Base-by-base conservation (phyloP, 2,329 filamentous ascomycete genomes). In the Dothistroma pini region DNA sequence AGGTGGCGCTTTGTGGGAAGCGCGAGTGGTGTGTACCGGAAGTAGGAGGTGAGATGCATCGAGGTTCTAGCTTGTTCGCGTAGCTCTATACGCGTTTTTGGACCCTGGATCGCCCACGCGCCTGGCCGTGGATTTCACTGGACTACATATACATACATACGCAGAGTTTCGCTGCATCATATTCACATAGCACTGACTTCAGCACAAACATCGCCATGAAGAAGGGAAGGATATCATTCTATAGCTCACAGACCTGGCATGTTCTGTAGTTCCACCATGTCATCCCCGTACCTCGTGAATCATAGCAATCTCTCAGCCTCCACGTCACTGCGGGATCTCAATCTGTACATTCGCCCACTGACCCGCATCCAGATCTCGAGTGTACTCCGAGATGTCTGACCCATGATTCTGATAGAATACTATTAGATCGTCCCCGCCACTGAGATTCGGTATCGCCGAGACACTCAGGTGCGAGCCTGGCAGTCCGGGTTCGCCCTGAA, bases 391-490 rank as follows among this genome's bases (percentile, higher is more conserved):
- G 44, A 74, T 65, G 50, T 73, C 71, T 25, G 34, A 66, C 11
- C 72, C 73, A 19, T 66, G 65, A 8, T 61, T 66, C 59, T 75
- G 73, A 49, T 69, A 72, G 48, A 75, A 74, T 7, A 75, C 72
- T 8, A 72, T 60, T n/a, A 75, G 12, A 38, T 67, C 60, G 49
- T 70, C 64, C 4, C 72, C 72, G 1, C 71, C 71, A 48, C 68
- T 70, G 2, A 65, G 56, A 21, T 73, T 69, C 2, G 72, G 69
- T 16, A 75, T 64, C 4, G 75, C 70, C 2, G 74, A 75, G 16
- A 76, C 73, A 1, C 71, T 77, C 41, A 79, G 55, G 66, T 79
- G 77, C 3, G 75, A 77, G 2, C 77, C 77, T 0, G 71, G 69
- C 0, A 79, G 63, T 0, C 72, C 76, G 7, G 72, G 68, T 0